phyloP scores from a whole-genome alignment of 1,284 basidiomycete species.

The Pholiota adiposa region DNA sequence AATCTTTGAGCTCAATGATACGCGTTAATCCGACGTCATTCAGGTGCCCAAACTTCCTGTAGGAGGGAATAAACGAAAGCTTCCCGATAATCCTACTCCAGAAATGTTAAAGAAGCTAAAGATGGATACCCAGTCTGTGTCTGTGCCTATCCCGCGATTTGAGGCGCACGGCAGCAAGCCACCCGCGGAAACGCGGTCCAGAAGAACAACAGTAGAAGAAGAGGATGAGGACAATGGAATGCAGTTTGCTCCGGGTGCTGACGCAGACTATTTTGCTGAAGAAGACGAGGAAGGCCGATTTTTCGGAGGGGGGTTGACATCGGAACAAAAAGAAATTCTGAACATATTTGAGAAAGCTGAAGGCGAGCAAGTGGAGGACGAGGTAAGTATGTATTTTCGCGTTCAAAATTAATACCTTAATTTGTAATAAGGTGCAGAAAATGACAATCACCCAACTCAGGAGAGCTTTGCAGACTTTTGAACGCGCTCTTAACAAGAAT shows the following conservation, averaged over 20 bases:
- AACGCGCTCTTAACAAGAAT: slow-evolving; percentile 91
- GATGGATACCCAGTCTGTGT: slow-evolving; percentile 44
- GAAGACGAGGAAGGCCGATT: slow-evolving; percentile 94
- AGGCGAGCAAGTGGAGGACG: slow-evolving; percentile 64
- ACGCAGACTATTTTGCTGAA: slow-evolving; percentile 88
- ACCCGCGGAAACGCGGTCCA: slow-evolving; percentile 27
- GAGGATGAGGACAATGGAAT: slow-evolving; percentile 52
- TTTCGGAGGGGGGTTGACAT: slow-evolving; percentile 90
- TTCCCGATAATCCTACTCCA: slow-evolving; percentile 82
- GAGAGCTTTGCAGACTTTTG: slow-evolving; percentile 80
- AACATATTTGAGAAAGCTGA: slow-evolving; percentile 86
- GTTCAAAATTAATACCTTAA: background rate
- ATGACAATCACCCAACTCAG: slow-evolving; percentile 75
- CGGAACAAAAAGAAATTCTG: slow-evolving; percentile 88
- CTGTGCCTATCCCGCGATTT: background rate
- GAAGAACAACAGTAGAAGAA: slow-evolving; percentile 60
- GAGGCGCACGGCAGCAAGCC: background rate
- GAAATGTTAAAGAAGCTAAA: slow-evolving; percentile 83
- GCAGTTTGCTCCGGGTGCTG: slow-evolving; percentile 76
- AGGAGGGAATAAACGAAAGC: slow-evolving; percentile 73
- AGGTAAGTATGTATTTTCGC: slow-evolving; percentile 53
- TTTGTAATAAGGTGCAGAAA: slow-evolving; percentile 54
- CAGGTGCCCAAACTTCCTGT: slow-evolving; percentile 74
- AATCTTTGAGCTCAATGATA: background rate
- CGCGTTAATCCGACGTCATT: slow-evolving; percentile 1